Conservation (phyloP, 441 rosid species). For the Daphne laureola region DNA sequence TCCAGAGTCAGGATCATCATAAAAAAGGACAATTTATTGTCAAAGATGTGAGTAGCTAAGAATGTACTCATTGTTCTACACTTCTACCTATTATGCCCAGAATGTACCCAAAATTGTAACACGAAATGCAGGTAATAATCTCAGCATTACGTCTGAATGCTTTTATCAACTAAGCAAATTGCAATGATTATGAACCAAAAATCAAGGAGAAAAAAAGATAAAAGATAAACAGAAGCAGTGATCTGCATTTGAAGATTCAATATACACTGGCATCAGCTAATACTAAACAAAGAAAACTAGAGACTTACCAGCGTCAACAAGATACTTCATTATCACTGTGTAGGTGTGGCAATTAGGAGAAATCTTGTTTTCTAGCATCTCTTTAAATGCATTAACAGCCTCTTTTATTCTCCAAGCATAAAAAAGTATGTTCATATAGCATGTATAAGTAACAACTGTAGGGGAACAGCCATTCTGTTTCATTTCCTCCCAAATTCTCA, state of each 20-base stretch:
- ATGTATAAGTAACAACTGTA: conserved; percentile 22
- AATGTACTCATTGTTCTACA: too few relatives aligned
- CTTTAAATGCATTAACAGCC: too few relatives aligned
- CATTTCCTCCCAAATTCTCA: conserved; percentile 21
- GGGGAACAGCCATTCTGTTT: conserved; percentile 37
- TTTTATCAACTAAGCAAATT: not conserved
- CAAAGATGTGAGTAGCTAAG: too few relatives aligned
- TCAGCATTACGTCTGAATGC: not conserved
- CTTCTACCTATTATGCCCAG: too few relatives aligned
- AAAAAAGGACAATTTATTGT: too few relatives aligned
- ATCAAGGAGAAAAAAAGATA: not conserved
- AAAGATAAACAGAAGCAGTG: not conserved
- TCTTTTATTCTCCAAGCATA: too few relatives aligned
- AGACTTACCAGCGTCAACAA: conserved; percentile 36
- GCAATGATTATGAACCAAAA: not conserved
- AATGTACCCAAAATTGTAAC: too few relatives aligned
- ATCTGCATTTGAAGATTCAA: conserved; percentile 19
- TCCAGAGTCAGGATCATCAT: too few relatives aligned
- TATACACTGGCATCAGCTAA: conserved; percentile 23
- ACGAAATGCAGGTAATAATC: too few relatives aligned
- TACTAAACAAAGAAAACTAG: not conserved
- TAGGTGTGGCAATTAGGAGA: too few relatives aligned
- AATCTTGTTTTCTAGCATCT: too few relatives aligned
- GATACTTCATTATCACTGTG: conserved; percentile 19
- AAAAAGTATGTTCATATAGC: too few relatives aligned